Base-by-base conservation (phyloP, 805 yeast genomes). In the Saccharomycopsis malanga region DNA sequence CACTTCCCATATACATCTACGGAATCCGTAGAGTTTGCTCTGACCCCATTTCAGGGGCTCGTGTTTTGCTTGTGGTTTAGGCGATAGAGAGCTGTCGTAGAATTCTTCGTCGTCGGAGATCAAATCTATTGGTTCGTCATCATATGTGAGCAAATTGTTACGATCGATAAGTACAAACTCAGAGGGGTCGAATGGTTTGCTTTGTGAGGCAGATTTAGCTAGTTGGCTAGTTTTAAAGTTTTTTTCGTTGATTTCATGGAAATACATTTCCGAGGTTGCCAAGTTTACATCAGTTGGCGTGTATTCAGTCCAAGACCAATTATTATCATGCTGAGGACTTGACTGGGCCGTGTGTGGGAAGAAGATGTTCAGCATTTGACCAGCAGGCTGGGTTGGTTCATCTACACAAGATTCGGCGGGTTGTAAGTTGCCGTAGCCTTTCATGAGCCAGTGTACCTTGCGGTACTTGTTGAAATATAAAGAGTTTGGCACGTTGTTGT, bases 1-100 rank as follows among this genome's bases (percentile, higher is more conserved):
- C 24, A 50, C 52, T 29, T 50, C 54, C 54, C 54, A 50, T 23
- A 50, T 50, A 25, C 47, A 42, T 37, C 54, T 32, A 3, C 24
- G 20, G 25, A 12, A 34, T 4, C 54, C 52, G 34, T 48, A 50
- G 7, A 50, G 20, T 29, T 47, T 50, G 38, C 52, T 47, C 22
- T 48, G 49, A 6, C 54, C 54, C 48, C 51, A 47, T 24, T 44
- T 48, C 22, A 23, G 24, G 4, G 4, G 4, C 2, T 20, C 34
- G 20, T 18, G 25, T 27, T 40, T 27, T 20, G 14, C 20, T 38
- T 23, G 24, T 27, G 4, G 18, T 10, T 4, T n/a, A 7, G n/a
- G 6, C 21, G 14, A 4, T 18, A n/a, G 17, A 25, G 23, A 21
- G 7, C 24, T 15, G 18, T 21, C 40, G n/a, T 9, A 15, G 22